Evolutionary conservation across 1,284 basidiomycete species (phyloP), one percentile per base, ranked within the genome.

Genomic region (Cryptococcus deneoformans): DNA sequence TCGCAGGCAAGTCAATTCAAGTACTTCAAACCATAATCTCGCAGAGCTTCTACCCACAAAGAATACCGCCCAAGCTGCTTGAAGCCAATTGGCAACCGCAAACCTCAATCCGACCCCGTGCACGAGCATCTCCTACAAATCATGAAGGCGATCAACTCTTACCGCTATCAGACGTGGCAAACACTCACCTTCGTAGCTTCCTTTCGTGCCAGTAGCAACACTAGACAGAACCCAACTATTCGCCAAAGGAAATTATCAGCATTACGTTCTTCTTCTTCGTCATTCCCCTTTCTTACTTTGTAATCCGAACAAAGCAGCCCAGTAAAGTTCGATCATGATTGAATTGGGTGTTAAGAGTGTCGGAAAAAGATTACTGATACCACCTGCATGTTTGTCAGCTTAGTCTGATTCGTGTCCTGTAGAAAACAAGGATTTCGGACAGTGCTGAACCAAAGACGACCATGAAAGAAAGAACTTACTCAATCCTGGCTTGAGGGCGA

Each of bases 51-150:
- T 20, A 67, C 82, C 38, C 65, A 91, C 88, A 84, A 88, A 93
- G 62, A 86, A 80, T 44, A 93, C 83, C 0, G 88, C 88, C 89
- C 90, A 94, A 3, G 84, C 75, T 0, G 88, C 90, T 83, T 91
- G 87, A 6, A 88, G 67, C 82, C 89, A 87, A 70, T 95, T 93
- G 4, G 88, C 84, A 34, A 89, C 71, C 0, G 92, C 88, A 46
- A 94, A 82, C 1, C 87, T 82, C 3, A 88, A 71, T 0, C 91
- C 91, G 9, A 92, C 87, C 6, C 86, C 90, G 65, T 88, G 85
- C 0, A 87, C 82, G 5, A 91, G 75, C 0, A 87, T 83, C 53
- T 78, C 81, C 46, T 42, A 42, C n/a, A 20, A 20, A 20, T 42
- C n/a, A 10, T n/a, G 40, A 42, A 42, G 40, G 20, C 20, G 20